Conservation (phyloP, 495 filamentous ascomycete species). For the Penicillium soppii region DNA sequence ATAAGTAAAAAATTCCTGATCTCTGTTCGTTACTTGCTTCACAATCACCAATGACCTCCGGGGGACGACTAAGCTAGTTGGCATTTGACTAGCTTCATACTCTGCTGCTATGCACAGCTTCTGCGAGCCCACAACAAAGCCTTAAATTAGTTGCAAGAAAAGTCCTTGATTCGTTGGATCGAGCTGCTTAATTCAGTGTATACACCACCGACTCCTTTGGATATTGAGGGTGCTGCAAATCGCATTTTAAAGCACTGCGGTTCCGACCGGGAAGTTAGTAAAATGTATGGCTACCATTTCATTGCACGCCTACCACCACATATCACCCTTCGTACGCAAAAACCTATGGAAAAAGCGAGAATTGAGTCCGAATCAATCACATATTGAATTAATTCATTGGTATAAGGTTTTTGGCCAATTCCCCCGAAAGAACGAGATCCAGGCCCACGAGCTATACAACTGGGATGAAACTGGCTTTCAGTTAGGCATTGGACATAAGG, state of each 20-base stretch:
- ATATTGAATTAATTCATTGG: not conserved
- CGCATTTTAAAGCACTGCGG: not conserved
- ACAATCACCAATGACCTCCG: too few species aligned
- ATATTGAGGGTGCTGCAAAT: not conserved
- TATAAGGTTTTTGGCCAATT: not conserved
- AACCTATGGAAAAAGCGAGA: not conserved
- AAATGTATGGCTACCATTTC: not conserved
- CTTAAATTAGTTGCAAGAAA: not conserved
- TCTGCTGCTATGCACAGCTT: too few species aligned
- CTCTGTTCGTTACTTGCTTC: too few species aligned
- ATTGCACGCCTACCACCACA: not conserved
- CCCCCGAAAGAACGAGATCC: constrained; percentile 7
- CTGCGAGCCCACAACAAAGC: not conserved
- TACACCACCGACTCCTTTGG: not conserved
- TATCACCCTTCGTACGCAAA: not conserved
- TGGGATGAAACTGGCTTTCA: constrained; percentile 2
- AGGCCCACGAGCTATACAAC: not conserved
- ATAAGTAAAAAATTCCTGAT: too few species aligned
- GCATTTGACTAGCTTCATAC: too few species aligned
- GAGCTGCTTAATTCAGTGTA: not conserved
- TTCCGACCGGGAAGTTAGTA: not conserved
- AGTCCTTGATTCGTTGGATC: not conserved
- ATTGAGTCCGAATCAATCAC: not conserved
- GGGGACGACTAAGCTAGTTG: too few species aligned
- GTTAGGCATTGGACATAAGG: not conserved